Evolutionary conservation across 148 eudicot genomes (phyloP), one percentile per base, ranked within the genome.

Genomic region (Silene conica): DNA sequence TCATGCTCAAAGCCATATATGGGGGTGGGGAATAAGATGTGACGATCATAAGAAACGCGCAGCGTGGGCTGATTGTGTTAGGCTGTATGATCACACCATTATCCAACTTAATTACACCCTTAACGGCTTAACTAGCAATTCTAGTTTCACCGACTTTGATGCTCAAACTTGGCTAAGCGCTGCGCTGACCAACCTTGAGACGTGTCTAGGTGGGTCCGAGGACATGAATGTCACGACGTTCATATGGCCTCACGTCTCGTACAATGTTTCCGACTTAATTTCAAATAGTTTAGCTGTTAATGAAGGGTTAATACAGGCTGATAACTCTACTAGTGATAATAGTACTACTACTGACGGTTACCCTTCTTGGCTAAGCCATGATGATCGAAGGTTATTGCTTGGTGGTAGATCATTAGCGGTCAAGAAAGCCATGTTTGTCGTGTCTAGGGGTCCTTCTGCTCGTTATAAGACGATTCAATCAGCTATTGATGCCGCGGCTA

Each of bases 11-110:
- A 45, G 66, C 46, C 81, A 63, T 15, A 71, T 85, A 20, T 79
- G 81, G 72, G 20, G 20, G 23, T 82, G 88, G 71, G 78, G 84
- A 0, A 65, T 55, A 6, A 69, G 28, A 5, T 90, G 91, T 43
- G 58, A 46, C 16, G 80, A 79, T 60, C 88, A 80, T 15, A 76
- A 78, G n/a, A 83, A 81, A 70, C 77, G 77, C 4, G 79, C 84
- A 0, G 96, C 84, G 1, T 86, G 88, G 90, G 14, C 65, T 0
- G 97, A 92, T 73, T 92, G 97, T 72, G 75, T 75, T 55, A 76
- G 77, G 41, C 87, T 92, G 6, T 78, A 86, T 48, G 83, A 81
- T 3, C 73, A 86, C 73, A 85, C 97, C 2, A 76, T 92, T 52
- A 31, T 69, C 58, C 90, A 88, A 52, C 87, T 89, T 16, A 89